Evolutionary conservation across 192 early-diverging fungal genomes (phyloP).

Genomic region (Entophlyctis luteolus): DNA sequence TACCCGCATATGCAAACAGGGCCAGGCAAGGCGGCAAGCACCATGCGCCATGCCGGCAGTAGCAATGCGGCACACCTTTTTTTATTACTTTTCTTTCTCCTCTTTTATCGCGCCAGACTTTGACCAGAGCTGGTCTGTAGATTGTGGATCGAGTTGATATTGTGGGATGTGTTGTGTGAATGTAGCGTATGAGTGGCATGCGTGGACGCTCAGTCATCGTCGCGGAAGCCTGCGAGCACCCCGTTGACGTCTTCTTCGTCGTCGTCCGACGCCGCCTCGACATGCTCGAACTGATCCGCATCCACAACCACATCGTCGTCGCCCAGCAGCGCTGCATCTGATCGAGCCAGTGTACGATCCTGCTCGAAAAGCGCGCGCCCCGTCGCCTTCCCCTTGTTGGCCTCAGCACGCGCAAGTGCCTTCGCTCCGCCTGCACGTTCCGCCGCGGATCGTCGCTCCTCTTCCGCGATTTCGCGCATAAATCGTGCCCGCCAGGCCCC

Average conservation of each 20-base stretch:
- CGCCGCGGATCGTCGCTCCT: conserved; percentile 12
- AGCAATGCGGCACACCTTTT: no score
- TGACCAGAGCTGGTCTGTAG: no score
- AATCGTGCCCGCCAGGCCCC: conserved; percentile 76
- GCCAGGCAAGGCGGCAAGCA: no score
- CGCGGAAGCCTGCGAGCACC: conserved; percentile 35
- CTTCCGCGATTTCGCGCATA: conserved; percentile 60
- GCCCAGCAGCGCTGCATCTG: conserved; percentile 74
- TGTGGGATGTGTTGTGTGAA: no score
- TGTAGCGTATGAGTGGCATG: no score
- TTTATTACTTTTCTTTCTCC: no score
- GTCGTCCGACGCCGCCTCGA: conserved; percentile 43
- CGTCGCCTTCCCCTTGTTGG: conserved; percentile 40
- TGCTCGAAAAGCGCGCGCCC: conserved; percentile 91
- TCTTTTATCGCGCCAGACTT: no score
- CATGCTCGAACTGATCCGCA: conserved; percentile 56
- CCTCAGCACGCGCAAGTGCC: not conserved
- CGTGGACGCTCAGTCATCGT: no score
- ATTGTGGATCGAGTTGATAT: no score
- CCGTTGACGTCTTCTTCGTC: conserved; percentile 63
- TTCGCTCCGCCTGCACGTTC: conserved; percentile 20
- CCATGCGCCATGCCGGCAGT: no score
- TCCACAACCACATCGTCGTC: conserved; percentile 87
- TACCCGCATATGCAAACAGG: no score
- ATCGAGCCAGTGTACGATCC: conserved; percentile 76